Conservation (phyloP, 2,329 filamentous ascomycete species). For the Pleoardoris graminearum region DNA sequence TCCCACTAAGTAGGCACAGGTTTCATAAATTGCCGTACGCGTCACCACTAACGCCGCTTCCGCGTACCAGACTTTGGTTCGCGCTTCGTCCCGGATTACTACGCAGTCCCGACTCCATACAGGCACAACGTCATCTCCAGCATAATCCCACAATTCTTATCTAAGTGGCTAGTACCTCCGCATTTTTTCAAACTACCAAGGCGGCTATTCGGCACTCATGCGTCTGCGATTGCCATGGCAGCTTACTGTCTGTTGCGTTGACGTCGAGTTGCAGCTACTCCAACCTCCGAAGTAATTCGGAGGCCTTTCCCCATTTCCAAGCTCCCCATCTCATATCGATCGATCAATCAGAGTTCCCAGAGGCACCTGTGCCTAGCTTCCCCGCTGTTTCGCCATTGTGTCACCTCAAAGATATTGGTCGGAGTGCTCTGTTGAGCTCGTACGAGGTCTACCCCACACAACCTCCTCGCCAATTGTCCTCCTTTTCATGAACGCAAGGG, state of each 20-base stretch:
- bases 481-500: background rate
- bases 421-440: background rate
- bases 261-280: background rate
- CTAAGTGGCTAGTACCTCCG: background rate
- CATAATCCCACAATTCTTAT: background rate
- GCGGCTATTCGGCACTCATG: no score
- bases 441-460: background rate
- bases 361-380: background rate
- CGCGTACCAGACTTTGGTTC: background rate
- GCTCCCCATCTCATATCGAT: background rate
- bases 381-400: no score
- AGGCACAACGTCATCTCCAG: background rate
- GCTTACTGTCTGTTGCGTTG: background rate
- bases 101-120: background rate
- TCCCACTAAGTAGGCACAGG: background rate
- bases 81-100: constrained; percentile 2
- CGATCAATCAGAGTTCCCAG: background rate
- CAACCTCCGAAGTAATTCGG: background rate
- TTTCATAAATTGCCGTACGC: background rate
- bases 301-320: background rate
- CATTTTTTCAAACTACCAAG: no score
- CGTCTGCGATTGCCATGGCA: no score
- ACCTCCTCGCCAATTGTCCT: background rate
- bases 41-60: background rate
- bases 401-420: no score